A percentile compares a stretch with the other conserved stretches of the same genome.
Conservation (phyloP, 352 stramenopile genomes). For the Globisporangium spinosum region DNA sequence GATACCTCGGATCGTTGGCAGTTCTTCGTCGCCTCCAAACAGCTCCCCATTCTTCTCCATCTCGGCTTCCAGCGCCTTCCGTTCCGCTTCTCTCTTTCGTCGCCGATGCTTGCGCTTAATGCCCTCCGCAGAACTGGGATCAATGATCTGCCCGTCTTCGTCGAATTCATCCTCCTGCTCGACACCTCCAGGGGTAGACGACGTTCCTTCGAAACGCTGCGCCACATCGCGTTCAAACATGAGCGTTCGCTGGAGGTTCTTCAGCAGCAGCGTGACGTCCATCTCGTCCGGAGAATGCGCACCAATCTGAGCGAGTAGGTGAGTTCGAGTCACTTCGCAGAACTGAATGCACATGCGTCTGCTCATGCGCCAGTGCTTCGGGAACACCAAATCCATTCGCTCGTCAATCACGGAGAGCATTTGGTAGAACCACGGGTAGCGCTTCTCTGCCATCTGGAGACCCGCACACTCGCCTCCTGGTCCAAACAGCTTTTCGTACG, state of each 20-base stretch:
- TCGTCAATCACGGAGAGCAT: slow-evolving; percentile 59
- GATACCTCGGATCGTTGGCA: slow-evolving; percentile 75
- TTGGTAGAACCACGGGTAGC: slow-evolving; percentile 83
- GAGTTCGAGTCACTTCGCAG: slow-evolving; percentile 77
- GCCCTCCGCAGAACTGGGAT: slow-evolving; percentile 64
- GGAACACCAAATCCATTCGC: slow-evolving; percentile 94
- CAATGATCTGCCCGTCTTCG: slow-evolving; percentile 68
- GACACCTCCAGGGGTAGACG: slow-evolving; percentile 24
- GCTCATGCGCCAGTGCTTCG: slow-evolving; percentile 94
- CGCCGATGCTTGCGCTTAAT: slow-evolving; percentile 73
- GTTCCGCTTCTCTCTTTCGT: slow-evolving; percentile 70
- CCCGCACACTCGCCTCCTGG: slow-evolving; percentile 47
- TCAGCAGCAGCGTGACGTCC: slow-evolving; percentile 68
- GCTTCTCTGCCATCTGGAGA: slow-evolving; percentile 60
- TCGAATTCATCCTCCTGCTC: slow-evolving; percentile 67
- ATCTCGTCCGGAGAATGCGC: slow-evolving; percentile 66
- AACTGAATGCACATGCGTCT: slow-evolving; percentile 92
- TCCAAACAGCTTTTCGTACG: slow-evolving; percentile 66
- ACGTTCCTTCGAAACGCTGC: slow-evolving; percentile 59
- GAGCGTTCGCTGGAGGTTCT: slow-evolving; percentile 65
- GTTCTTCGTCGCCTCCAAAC: slow-evolving; percentile 35
- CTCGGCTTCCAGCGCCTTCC: slow-evolving; percentile 58
- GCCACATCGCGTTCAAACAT: slow-evolving; percentile 80
- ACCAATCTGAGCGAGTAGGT: slow-evolving; percentile 69
- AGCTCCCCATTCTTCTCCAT: slow-evolving; percentile 57